Percentiles rank a stretch among this genome's conserved stretches.
phyloP scores from a whole-genome alignment of 305 asterid genomes.

The Solanum hybrid region DNA sequence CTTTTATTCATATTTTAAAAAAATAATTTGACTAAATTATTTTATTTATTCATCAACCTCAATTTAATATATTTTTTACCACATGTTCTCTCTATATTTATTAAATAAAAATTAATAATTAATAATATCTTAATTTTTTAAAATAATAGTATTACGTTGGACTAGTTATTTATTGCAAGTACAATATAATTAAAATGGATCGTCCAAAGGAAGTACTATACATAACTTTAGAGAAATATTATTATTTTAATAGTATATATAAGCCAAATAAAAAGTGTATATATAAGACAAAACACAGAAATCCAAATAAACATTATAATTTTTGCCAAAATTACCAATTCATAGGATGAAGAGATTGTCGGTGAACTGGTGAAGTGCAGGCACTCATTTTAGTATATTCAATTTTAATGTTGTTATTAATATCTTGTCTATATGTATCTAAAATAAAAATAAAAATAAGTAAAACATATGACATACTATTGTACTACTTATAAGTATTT shows the following conservation, averaged over 20 bases:
- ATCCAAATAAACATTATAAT: background rate
- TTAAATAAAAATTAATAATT: too few relatives aligned
- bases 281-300: background rate
- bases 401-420: background rate
- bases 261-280: too few relatives aligned
- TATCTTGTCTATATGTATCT: background rate
- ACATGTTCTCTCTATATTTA: background rate
- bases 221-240: background rate
- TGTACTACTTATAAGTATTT: background rate
- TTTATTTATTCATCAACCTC: background rate
- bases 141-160: background rate
- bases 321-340: background rate
- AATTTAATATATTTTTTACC: too few relatives aligned
- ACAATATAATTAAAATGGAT: background rate
- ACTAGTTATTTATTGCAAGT: background rate
- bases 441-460: background rate
- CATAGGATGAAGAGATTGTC: background rate
- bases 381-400: background rate
- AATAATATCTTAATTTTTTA: background rate
- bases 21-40: background rate
- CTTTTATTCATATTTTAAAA: background rate
- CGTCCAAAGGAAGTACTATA: background rate
- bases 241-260: background rate
- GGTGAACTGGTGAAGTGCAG: background rate
- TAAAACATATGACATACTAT: background rate